Evolutionary conservation across 768 basidiomycete species (phyloP).

Genomic region (Pleurotus giganteus): DNA sequence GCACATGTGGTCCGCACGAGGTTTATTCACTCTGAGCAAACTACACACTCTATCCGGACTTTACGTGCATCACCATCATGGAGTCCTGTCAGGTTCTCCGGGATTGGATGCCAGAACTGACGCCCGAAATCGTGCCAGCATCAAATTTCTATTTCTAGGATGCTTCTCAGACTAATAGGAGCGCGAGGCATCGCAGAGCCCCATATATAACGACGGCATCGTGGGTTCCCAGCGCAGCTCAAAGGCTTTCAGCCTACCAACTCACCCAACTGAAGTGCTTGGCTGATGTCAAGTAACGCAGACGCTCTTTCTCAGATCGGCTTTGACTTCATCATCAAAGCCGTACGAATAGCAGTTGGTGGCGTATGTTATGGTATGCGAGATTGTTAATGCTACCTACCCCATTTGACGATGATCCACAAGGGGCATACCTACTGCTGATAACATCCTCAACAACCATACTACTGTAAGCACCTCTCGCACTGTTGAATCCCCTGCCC

Average conservation of each 20-base stretch:
- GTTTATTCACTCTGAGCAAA: no score
- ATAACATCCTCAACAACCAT: conserved; percentile 16
- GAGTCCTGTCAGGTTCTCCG: no score
- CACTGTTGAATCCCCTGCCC: neutral
- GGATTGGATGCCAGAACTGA: no score
- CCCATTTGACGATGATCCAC: neutral
- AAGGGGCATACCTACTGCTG: conserved; percentile 16
- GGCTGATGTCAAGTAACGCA: conserved; percentile 7
- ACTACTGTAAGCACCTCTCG: conserved; percentile 10
- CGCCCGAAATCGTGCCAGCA: no score
- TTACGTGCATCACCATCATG: no score
- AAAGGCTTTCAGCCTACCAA: neutral
- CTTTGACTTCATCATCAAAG: conserved; percentile 16
- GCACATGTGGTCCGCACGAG: no score
- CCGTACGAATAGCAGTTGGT: conserved; percentile 15
- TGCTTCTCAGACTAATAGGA: no score
- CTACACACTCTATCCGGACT: no score
- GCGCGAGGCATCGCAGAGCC: no score
- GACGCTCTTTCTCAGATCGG: conserved; percentile 15
- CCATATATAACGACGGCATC: no score
- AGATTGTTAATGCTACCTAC: neutral
- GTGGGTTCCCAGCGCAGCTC: no score
- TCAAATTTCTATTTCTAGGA: no score
- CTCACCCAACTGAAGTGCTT: neutral
- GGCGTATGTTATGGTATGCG: conserved; percentile 15